Evolutionary conservation across 768 basidiomycete species (phyloP), one percentile per base, ranked within the genome.

Genomic region (Tulasnella sp.): DNA sequence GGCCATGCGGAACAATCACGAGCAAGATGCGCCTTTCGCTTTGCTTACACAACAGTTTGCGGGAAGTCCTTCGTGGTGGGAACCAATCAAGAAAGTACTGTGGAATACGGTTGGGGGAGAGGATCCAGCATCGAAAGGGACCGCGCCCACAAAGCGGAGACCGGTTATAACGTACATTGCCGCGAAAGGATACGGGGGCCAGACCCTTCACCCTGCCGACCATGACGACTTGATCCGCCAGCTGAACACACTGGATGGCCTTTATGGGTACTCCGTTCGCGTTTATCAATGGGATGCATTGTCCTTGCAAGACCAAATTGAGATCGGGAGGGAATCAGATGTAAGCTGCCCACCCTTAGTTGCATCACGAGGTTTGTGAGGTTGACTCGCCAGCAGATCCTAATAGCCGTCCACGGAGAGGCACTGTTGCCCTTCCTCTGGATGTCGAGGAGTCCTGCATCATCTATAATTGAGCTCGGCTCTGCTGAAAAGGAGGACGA

Each of bases 21-120:
- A 39, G 25, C 42, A 37, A 1, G 72, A 54, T 14, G n/a, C n/a
- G 11, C 42, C 40, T n/a, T 52, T 74, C 72, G 31, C 25, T 17
- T 31, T 49, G 29, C 36, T 74, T 2, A 85, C 90, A 12, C 89
- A 91, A 69, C 86, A 86, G 0, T 85, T 97, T 0, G 90, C 89
- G 0, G 93, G 91, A 0, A 91, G 90, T 78, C 85, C 85, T 17
- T 84, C 92, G 81, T 98, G 96, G 96, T 98, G 95, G 94, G 86
- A 86, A 79, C 88, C 92, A 7, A 79, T 85, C 11, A 0, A 49
- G n/a, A 74, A 31, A 1, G 36, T 54, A 49, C 36, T 74, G 29
- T 45, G 15, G 31, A 29, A 74, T 17, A 12, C 72, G 29, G n/a
- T 45, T 58, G 54, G 54, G 29, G 25, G 29, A 29, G 54, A 58